Percentiles rank a stretch among this genome's conserved stretches.
phyloP scores from a whole-genome alignment of 192 early-diverging fungal species.

The Backusella tarrabulga region DNA sequence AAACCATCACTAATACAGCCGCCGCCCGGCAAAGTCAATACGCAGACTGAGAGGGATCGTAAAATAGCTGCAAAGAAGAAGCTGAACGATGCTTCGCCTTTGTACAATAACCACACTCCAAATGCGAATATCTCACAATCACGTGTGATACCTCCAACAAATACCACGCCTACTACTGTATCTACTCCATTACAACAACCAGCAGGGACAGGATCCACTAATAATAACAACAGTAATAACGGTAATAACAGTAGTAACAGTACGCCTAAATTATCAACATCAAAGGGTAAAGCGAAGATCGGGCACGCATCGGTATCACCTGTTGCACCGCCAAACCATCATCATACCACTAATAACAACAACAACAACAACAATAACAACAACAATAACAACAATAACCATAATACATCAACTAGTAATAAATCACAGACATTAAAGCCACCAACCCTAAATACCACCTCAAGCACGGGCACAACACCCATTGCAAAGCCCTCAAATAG shows the following conservation, averaged over 20 bases:
- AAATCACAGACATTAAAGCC: neutral
- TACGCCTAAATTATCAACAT: neutral
- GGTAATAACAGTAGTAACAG: neutral
- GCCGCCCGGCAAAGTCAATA: neutral
- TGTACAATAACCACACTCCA: neutral
- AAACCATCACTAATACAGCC: slow-evolving; percentile 12
- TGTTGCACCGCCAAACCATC: neutral
- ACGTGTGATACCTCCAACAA: neutral
- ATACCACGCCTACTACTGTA: neutral
- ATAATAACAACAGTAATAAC: neutral
- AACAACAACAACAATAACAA: neutral
- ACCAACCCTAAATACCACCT: neutral
- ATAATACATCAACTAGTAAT: neutral
- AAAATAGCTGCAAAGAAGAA: slow-evolving; percentile 2
- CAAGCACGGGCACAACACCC: neutral
- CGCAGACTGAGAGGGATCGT: neutral
- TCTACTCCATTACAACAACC: neutral
- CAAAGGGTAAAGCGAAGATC: neutral
- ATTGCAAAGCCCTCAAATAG: neutral
- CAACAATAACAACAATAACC: neutral
- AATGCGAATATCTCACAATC: neutral
- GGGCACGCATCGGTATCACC: neutral
- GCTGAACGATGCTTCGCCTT: neutral
- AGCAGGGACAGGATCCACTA: neutral
- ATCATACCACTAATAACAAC: neutral